Evolutionary conservation across 805 yeast genomes (phyloP), one percentile per base, ranked within the genome.

Genomic region (Kodamaea fukazawae): DNA sequence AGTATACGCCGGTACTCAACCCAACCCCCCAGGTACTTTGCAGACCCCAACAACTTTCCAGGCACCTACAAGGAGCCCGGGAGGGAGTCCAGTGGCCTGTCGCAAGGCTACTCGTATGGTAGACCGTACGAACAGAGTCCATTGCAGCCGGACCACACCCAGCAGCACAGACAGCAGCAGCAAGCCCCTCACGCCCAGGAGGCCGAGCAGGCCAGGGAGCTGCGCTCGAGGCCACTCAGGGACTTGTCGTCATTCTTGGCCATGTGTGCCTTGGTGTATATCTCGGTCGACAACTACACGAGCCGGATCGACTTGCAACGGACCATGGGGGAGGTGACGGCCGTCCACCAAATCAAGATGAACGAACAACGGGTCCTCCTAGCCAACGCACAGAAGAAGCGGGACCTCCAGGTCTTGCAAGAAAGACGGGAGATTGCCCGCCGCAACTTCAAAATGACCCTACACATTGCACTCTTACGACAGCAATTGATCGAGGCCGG

Each of bases 401-500:
- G 75, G 36, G 82, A 78, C 37, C 47, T 73, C 9, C 76, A 74
- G 46, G 60, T 73, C n/a, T 50, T 77, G 20, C 71, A 75, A 45
- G 82, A 78, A 45, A 60, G 83, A 12, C 67, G 68, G 39, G 70
- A 66, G 9, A 63, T 62, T 58, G 51, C 71, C 57, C 58, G 65
- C 68, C 44, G 82, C 66, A 53, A 73, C 67, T 64, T 57, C 65
- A 79, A 77, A 58, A 76, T 82, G 83, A 70, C 75, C 4, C 61
- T 82, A 54, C 91, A 83, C 52, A 71, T 83, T 29, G 87, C 86
- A 2, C 56, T 83, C 58, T 60, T 83, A 25, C 64, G 86, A 36
- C 70, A 78, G 49, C 88, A 83, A 52, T 60, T 83, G 40, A 49
- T 59, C 2, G 83, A 79, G n/a, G 51, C 57, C 3, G 85, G 84